These are phyloP conservation scores for Monilinia aucupariae DNA, from an alignment of 2,329 filamentous ascomycete species.

Conservation along the genomic window DNA sequence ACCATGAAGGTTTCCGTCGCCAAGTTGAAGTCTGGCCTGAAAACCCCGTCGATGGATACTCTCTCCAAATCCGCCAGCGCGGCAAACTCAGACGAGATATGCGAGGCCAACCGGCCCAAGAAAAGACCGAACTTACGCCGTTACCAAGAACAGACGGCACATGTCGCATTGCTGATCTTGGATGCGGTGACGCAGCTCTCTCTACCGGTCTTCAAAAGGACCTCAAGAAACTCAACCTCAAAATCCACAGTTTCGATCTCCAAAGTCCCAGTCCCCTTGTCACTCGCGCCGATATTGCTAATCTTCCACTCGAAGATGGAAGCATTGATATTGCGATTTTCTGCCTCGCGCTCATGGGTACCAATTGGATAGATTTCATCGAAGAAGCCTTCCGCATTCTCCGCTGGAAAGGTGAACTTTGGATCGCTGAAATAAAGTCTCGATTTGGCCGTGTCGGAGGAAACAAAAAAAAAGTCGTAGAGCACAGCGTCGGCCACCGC, in stretches of 20 bases:
- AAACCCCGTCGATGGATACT: conserved; percentile 89
- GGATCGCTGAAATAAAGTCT: conserved; percentile 95
- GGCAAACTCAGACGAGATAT: conserved; percentile 45
- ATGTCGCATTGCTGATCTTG: conserved; percentile 82
- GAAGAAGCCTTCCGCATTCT: conserved; percentile 92
- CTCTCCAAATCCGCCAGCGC: conserved; percentile 63
- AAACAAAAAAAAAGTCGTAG: conserved; percentile 46
- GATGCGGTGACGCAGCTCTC: conserved; percentile 86
- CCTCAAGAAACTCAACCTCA: conserved; percentile 61
- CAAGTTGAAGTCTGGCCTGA: conserved; percentile 96
- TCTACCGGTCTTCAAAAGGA: conserved; percentile 62
- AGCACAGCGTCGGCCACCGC: conserved; percentile 67
- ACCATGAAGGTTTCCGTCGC: conserved; percentile 91
- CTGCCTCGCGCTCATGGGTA: conserved; percentile 96
- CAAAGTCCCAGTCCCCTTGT: conserved; percentile 71
- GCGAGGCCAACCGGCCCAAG: conserved; percentile 24
- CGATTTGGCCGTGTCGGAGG: conserved; percentile 65
- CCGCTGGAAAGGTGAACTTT: conserved; percentile 90
- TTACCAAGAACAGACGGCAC: conserved; percentile 67
- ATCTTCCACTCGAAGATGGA: conserved; percentile 69
- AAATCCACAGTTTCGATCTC: conserved; percentile 80
- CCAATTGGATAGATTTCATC: conserved; percentile 95
- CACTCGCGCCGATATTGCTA: conserved; percentile 82
- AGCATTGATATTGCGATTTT: conserved; percentile 85
- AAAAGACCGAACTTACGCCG: conserved; percentile 28